Percentiles rank a stretch among this genome's conserved stretches.
These are phyloP conservation scores for Ceratocystiopsis minuta DNA, from an alignment of 2,329 filamentous ascomycete genomes.

Conservation along the genomic window DNA sequence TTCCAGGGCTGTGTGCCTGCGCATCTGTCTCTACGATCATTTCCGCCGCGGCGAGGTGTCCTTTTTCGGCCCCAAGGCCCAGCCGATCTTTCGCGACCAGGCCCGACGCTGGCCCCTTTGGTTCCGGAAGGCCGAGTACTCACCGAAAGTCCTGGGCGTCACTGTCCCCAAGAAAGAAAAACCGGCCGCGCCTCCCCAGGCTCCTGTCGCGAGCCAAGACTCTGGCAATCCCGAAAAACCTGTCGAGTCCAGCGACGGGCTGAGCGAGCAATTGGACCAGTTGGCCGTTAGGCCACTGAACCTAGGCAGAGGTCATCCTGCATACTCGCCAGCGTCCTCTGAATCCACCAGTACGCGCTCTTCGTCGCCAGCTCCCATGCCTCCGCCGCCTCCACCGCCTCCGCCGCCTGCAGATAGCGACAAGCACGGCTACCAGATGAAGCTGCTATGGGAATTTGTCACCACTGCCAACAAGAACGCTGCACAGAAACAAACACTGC, in stretches of 20 bases:
- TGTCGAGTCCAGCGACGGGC: no score
- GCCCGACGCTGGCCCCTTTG: slow-evolving; percentile 5
- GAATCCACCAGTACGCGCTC: no score
- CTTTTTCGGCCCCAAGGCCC: slow-evolving; percentile 10
- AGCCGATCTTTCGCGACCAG: slow-evolving; percentile 7
- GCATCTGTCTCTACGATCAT: slow-evolving; percentile 11
- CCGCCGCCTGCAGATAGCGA: not conserved
- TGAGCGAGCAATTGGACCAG: no score
- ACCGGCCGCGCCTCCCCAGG: not conserved
- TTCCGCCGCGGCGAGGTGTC: slow-evolving; percentile 5
- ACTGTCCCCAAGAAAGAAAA: not conserved
- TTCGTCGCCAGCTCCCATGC: not conserved
- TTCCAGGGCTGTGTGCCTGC: slow-evolving; percentile 11
- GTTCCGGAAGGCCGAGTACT: slow-evolving; percentile 6
- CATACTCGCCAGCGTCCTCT: no score
- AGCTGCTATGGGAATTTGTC: slow-evolving; percentile 6
- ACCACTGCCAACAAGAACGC: not conserved
- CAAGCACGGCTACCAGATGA: slow-evolving; percentile 6
- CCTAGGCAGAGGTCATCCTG: no score
- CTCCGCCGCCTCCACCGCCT: not conserved
- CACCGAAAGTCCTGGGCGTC: slow-evolving; percentile 1
- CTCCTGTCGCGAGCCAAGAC: no score
- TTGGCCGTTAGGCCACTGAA: no score
- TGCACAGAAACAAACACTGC: not conserved
- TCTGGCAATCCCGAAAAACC: no score